A percentile compares a stretch with the other conserved stretches of the same genome.
phyloP scores from a whole-genome alignment of 2,329 filamentous ascomycete genomes.

The Colletotrichum navitas region DNA sequence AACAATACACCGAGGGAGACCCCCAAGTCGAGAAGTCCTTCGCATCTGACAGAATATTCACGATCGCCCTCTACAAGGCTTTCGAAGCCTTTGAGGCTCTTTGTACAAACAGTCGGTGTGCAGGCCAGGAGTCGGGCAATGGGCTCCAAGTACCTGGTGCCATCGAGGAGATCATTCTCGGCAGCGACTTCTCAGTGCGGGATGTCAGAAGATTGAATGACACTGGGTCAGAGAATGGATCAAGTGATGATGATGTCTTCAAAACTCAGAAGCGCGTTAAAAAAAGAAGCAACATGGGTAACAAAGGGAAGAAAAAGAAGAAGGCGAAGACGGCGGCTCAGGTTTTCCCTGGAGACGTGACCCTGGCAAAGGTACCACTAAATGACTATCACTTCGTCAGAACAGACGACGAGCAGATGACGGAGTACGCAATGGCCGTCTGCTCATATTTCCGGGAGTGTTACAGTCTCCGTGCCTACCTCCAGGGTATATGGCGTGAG shows the following conservation, averaged over 20 bases:
- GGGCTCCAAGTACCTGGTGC: background rate
- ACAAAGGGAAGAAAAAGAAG: conserved; percentile 23
- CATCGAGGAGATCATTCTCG: background rate
- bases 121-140: background rate
- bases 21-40: conserved; percentile 55
- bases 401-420: conserved; percentile 51
- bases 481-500: conserved; percentile 58
- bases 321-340: conserved; percentile 47
- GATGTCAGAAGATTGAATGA: background rate
- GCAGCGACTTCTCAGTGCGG: conserved; percentile 8
- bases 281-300: conserved; percentile 37
- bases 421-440: conserved; percentile 60
- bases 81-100: conserved; percentile 50
- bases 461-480: conserved; percentile 53
- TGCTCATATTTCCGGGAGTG: conserved; percentile 55
- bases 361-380: conserved; percentile 55
- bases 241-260: background rate
- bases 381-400: conserved; percentile 60
- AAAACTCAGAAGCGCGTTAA: conserved; percentile 32
- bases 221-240: background rate
- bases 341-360: conserved; percentile 4
- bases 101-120: conserved; percentile 48
- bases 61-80: conserved; percentile 52
- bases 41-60: conserved; percentile 57
- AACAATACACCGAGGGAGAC: conserved; percentile 50